Percentiles rank a stretch among this genome's conserved stretches.
Evolutionary conservation across 306 rosid genomes (phyloP).

Genomic region (Medicago ruthenica): DNA sequence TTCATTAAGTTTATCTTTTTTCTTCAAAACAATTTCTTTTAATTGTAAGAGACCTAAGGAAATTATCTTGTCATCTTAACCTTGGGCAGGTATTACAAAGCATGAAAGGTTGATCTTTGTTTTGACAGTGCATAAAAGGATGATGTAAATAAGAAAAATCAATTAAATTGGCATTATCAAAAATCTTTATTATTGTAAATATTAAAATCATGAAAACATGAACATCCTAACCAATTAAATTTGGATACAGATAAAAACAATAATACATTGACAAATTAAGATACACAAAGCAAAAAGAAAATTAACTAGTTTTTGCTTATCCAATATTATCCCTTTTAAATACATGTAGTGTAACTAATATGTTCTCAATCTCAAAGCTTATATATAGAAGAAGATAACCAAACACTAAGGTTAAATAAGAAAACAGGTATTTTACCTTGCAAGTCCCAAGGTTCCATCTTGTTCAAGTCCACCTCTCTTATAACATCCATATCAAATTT

Average conservation of each 20-base stretch:
- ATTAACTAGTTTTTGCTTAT: not conserved
- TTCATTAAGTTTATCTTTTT: too few relatives aligned
- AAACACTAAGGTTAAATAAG: not conserved
- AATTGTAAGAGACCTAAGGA: not conserved
- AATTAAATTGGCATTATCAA: not conserved
- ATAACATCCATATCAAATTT: constrained; percentile 97
- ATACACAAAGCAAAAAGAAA: not conserved
- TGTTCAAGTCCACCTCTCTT: constrained; percentile 95
- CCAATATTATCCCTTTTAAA: not conserved
- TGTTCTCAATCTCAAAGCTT: not conserved
- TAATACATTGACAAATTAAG: not conserved
- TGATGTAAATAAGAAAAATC: not conserved
- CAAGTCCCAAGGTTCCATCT: constrained; percentile 98
- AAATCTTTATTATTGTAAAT: too few relatives aligned
- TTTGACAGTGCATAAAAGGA: not conserved
- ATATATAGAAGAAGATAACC: too few relatives aligned
- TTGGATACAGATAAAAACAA: too few relatives aligned
- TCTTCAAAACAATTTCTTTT: too few relatives aligned
- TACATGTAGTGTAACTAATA: not conserved
- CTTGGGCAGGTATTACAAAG: too few relatives aligned
- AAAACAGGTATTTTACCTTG: constrained; percentile 63
- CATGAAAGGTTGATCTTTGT: too few relatives aligned
- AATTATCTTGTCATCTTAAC: too few relatives aligned
- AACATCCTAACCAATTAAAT: not conserved
- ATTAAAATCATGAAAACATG: not conserved